Percentiles rank a stretch among this genome's conserved stretches.
Conservation (phyloP, 352 stramenopile genomes). For the Globisporangium cystogenes region DNA sequence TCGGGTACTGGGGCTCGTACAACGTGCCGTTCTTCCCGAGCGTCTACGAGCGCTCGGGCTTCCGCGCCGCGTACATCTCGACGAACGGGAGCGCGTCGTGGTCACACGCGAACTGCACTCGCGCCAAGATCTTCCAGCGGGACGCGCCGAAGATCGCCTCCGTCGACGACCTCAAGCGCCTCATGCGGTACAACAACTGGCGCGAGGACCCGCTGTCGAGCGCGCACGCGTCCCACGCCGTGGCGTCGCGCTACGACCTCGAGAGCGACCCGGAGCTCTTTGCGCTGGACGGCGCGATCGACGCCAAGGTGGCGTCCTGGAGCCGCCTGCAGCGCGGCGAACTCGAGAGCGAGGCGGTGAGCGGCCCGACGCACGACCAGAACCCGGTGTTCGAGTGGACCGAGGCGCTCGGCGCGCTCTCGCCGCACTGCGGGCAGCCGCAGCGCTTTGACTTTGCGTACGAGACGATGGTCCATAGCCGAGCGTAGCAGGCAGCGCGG, state of each 20-base stretch:
- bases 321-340: conserved; percentile 12
- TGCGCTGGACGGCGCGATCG: conserved; percentile 51
- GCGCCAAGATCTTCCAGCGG: conserved; percentile 49
- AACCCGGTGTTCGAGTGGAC: conserved; percentile 69
- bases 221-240: conserved; percentile 36
- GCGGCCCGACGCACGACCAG: conserved; percentile 46
- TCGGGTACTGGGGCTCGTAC: conserved; percentile 75
- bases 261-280: conserved; percentile 26
- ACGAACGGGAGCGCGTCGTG: conserved; percentile 32
- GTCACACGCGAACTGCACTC: conserved; percentile 35
- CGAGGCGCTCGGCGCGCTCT: conserved; percentile 11
- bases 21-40: conserved; percentile 76
- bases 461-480: conserved; percentile 27
- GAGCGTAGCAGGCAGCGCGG: no score
- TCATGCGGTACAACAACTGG: conserved; percentile 72
- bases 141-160: conserved; percentile 37
- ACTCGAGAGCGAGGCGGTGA: conserved; percentile 48
- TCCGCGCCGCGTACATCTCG: conserved; percentile 25
- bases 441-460: conserved; percentile 36
- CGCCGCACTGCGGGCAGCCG: conserved; percentile 28
- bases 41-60: conserved; percentile 58
- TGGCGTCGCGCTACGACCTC: conserved; percentile 70
- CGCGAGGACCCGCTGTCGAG: conserved; percentile 38
- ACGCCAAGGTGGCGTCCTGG: conserved; percentile 69
- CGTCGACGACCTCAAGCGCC: conserved; percentile 46